phyloP scores from a whole-genome alignment of 768 basidiomycete genomes.

The Calocybe indica region DNA sequence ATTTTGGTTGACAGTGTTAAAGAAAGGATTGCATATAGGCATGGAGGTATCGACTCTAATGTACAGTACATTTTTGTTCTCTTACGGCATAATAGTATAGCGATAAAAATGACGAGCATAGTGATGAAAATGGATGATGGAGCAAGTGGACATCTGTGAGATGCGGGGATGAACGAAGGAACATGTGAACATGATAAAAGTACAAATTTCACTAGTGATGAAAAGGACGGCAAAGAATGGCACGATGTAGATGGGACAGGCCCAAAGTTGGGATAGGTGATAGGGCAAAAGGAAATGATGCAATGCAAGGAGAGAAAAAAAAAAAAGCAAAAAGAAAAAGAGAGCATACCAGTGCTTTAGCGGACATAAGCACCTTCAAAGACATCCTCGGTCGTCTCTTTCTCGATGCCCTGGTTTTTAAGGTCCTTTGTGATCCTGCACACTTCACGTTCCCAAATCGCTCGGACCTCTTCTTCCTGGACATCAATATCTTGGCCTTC shows the following conservation, averaged over 20 bases:
- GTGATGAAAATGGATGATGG: too few relatives aligned
- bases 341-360: constrained; percentile 1
- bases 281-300: constrained; percentile 3
- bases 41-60: too few relatives aligned
- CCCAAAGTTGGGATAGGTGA: constrained; percentile 7
- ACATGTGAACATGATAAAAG: too few relatives aligned
- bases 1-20: too few relatives aligned
- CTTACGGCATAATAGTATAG: too few relatives aligned
- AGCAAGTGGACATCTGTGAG: too few relatives aligned
- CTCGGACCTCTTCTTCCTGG: constrained; percentile 44
- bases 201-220: too few relatives aligned
- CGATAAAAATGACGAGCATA: too few relatives aligned
- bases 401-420: constrained; percentile 21
- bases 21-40: too few relatives aligned
- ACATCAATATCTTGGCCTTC: constrained; percentile 26
- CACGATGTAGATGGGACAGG: constrained; percentile 9
- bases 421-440: constrained; percentile 37
- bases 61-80: too few relatives aligned
- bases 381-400: constrained; percentile 5
- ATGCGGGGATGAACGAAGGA: too few relatives aligned
- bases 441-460: constrained; percentile 50
- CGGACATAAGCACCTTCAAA: constrained; percentile 11
- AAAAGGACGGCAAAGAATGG: neutral
- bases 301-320: neutral
- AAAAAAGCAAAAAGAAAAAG: constrained; percentile 3